Evolutionary conservation across 1,284 basidiomycete genomes (phyloP), one percentile per base, ranked within the genome.

Genomic region (Leccinum subrobustum): DNA sequence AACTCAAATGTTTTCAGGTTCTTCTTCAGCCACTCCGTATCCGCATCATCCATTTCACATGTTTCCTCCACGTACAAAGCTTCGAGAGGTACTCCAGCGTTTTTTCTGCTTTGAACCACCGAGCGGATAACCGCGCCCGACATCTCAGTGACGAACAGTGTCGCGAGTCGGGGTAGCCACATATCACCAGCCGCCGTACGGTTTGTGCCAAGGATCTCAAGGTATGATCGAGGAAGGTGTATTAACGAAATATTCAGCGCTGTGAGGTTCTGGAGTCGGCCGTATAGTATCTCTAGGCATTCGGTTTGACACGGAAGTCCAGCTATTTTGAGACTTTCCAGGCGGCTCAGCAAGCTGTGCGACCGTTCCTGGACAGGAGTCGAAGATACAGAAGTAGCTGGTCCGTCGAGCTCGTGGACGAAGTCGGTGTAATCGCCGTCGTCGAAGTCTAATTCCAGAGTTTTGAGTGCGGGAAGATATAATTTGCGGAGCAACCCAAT

Each of bases 361-460:
- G 79, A 78, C 53, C 74, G 73, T 47, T 73, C 74, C 47, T 71
- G 67, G 4, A 72, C 73, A 2, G 73, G 73, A 53, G 72, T 64
- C 0, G 77, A 77, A 2, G 60, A 66, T 20, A 42, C 3, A 2
- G 57, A 61, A 4, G 60, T 59, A 16, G 63, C 55, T 23, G 69
- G 72, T 51, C 60, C 56, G 3, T 75, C 70, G 27, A 88, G 75
- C 50, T 77, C 73, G 23, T 66, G 64, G 16, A 80, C 75, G 53
- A 88, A 76, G 1, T 77, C 71, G 4, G 76, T 77, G 64, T 78
- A 86, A 60, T 86, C 83, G 25, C 73, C 77, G 3, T 73, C 68
- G 52, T 83, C 80, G 56, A 83, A 81, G 64, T 86, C 80, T n/a
- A 89, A 75, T 2, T 74, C 65, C 16, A 89, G 77, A 39, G 69